These are phyloP conservation scores for Huntiella moniliformis DNA, from an alignment of 2,329 filamentous ascomycete genomes.

Conservation along the genomic window DNA sequence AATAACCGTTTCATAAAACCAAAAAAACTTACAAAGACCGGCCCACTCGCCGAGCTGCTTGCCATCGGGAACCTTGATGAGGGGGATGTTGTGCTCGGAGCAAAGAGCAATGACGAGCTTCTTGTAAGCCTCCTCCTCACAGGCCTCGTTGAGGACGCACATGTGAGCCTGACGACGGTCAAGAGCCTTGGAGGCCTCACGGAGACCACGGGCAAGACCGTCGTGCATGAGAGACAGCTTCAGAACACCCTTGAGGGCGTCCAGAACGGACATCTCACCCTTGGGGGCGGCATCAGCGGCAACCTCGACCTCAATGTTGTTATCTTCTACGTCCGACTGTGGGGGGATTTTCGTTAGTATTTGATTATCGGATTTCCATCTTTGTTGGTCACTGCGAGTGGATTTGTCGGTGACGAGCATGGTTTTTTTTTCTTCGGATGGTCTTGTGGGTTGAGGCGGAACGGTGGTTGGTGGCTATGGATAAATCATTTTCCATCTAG, in stretches of 20 bases:
- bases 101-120: conserved; percentile 98
- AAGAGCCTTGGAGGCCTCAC: conserved; percentile 95
- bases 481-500: too few relatives aligned
- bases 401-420: too few relatives aligned
- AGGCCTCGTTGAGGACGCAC: conserved; percentile 99
- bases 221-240: conserved; percentile 99
- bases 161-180: conserved; percentile 98
- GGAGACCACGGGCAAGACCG: conserved; percentile 92
- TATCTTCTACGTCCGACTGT: conserved; percentile 99
- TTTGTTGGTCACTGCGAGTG: too few relatives aligned
- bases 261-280: conserved; percentile 93
- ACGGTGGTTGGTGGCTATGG: too few relatives aligned
- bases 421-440: too few relatives aligned
- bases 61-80: conserved; percentile 99
- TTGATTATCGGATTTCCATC: neutral
- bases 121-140: conserved; percentile 99
- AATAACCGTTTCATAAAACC: neutral
- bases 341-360: conserved; percentile 3
- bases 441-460: too few relatives aligned
- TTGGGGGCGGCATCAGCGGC: conserved; percentile 73
- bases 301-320: conserved; percentile 88
- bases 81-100: conserved; percentile 98
- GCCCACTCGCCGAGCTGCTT: conserved; percentile 99
- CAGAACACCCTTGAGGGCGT: conserved; percentile 96
- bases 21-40: conserved; percentile 68